A percentile compares a stretch with the other conserved stretches of the same genome.
Evolutionary conservation across 2,329 filamentous ascomycete species (phyloP).

Genomic region (Periconia sp.): DNA sequence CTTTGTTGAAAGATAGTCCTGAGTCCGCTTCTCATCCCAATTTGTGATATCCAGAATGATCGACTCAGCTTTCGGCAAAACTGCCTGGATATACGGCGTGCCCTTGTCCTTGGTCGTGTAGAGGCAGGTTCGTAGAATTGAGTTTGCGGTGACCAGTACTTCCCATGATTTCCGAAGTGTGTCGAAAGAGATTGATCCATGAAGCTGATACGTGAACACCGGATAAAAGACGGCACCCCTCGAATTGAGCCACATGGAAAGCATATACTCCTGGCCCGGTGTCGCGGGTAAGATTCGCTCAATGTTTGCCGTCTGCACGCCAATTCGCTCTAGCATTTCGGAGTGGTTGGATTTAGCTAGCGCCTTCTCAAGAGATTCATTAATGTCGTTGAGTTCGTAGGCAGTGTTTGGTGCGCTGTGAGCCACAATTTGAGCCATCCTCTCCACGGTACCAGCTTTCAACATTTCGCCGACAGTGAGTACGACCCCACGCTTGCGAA

Average conservation of each 20-base stretch:
- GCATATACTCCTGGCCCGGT: conserved; percentile 80
- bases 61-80: conserved; percentile 53
- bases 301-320: conserved; percentile 55
- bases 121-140: conserved; percentile 74
- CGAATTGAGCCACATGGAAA: conserved; percentile 76
- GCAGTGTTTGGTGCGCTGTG: conserved; percentile 8
- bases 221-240: conserved; percentile 74
- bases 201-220: conserved; percentile 68
- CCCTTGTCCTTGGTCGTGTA: conserved; percentile 55
- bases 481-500: conserved; percentile 67
- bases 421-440: conserved; percentile 61
- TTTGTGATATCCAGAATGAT: conserved; percentile 38
- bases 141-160: conserved; percentile 58
- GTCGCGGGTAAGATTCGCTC: conserved; percentile 71
- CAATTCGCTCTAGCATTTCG: conserved; percentile 47
- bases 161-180: conserved; percentile 67
- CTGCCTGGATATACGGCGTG: conserved; percentile 68
- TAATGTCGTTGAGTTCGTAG: conserved; percentile 1
- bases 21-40: conserved; percentile 14
- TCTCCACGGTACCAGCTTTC: conserved; percentile 66
- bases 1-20: background rate
- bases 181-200: conserved; percentile 44
- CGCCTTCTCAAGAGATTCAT: conserved; percentile 16
- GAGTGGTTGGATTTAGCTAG: conserved; percentile 49
- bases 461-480: conserved; percentile 76